Percentiles rank a stretch among this genome's conserved stretches.
Conservation (phyloP, 2,329 filamentous ascomycete species). For the Xylariaceae sp. region DNA sequence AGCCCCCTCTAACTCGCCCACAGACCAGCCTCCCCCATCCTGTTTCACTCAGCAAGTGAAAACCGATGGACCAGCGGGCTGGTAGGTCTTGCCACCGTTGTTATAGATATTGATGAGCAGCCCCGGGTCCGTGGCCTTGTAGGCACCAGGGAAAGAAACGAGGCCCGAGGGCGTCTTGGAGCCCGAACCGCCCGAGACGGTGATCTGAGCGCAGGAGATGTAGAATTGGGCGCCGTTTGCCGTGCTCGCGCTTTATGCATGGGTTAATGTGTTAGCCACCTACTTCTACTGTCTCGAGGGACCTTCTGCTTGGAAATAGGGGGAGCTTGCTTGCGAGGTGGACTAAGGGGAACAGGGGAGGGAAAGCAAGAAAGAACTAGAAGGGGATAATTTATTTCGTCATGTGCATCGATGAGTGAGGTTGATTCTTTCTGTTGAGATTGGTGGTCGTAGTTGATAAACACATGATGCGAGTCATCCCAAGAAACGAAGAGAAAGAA, state of each 20-base stretch:
- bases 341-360: too few species aligned
- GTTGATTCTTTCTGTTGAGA: too few species aligned
- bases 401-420: too few species aligned
- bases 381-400: too few species aligned
- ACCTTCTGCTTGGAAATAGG: too few species aligned
- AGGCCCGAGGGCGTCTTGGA: constrained; percentile 34
- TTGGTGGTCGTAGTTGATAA: too few species aligned
- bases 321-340: too few species aligned
- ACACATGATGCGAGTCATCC: too few species aligned
- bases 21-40: neutral
- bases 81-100: constrained; percentile 38
- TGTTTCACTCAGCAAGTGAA: constrained; percentile 23
- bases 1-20: neutral
- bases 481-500: too few species aligned
- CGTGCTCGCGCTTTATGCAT: constrained; percentile 32
- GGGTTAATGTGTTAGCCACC: neutral
- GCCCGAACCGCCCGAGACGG: constrained; percentile 43
- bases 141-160: constrained; percentile 43
- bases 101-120: constrained; percentile 45
- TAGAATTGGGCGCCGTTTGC: constrained; percentile 47
- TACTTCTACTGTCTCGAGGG: too few species aligned
- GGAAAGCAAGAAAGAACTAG: too few species aligned
- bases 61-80: constrained; percentile 34
- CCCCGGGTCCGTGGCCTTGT: constrained; percentile 47
- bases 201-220: constrained; percentile 45